Evolutionary conservation across 805 yeast species (phyloP).

Genomic region (Dipodascus geniculatus): DNA sequence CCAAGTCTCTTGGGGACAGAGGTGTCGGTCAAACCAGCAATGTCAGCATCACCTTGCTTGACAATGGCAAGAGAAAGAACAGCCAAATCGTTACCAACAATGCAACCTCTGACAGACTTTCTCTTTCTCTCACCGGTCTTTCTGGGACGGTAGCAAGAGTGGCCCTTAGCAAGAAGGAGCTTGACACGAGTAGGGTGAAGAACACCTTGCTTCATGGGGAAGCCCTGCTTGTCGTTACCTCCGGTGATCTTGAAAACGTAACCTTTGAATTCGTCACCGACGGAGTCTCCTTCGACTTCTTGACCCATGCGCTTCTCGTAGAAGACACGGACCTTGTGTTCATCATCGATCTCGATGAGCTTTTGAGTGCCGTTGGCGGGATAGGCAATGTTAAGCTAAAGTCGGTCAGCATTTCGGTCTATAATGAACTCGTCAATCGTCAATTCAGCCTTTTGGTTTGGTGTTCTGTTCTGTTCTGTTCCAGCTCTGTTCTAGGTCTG

Average conservation of each 20-base stretch:
- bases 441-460: too few relatives aligned
- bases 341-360: conserved; percentile 95
- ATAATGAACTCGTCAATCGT: too few relatives aligned
- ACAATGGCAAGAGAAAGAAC: conserved; percentile 86
- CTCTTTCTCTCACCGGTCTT: conserved; percentile 99
- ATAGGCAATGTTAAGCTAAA: conserved; percentile 94
- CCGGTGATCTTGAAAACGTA: conserved; percentile 98
- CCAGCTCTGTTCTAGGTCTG: too few relatives aligned
- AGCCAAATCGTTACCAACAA: conserved; percentile 93
- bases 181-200: conserved; percentile 99
- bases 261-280: conserved; percentile 99
- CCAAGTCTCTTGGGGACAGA: conserved; percentile 98
- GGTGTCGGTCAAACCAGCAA: conserved; percentile 90
- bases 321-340: conserved; percentile 95
- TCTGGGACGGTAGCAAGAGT: conserved; percentile 99
- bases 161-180: conserved; percentile 84
- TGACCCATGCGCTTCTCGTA: conserved; percentile 99
- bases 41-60: conserved; percentile 95
- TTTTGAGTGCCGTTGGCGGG: conserved; percentile 99
- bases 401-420: neutral
- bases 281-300: conserved; percentile 97
- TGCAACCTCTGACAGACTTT: conserved; percentile 99
- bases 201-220: conserved; percentile 99
- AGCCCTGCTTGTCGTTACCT: conserved; percentile 99
- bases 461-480: too few relatives aligned